Evolutionary conservation across 2,329 filamentous ascomycete genomes (phyloP).

Genomic region (Stagonosporopsis tanaceti): DNA sequence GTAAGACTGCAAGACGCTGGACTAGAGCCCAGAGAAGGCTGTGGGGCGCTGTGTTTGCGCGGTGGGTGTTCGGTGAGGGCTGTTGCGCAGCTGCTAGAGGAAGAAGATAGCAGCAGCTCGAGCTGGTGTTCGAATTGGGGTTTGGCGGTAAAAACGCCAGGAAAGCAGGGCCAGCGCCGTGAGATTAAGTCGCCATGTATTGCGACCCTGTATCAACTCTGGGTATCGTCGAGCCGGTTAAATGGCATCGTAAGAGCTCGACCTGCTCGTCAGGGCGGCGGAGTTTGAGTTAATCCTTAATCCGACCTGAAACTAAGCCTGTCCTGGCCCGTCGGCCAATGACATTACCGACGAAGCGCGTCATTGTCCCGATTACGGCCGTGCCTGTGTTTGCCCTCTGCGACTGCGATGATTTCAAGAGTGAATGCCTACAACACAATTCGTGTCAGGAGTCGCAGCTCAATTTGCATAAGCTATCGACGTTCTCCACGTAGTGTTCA

Average conservation of each 20-base stretch:
- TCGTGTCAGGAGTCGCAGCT: not conserved
- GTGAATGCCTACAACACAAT: not conserved
- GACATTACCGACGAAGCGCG: conserved; percentile 8
- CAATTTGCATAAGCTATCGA: not conserved
- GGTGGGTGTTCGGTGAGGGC: conserved; percentile 24
- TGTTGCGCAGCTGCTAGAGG: conserved; percentile 30
- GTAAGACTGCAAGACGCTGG: conserved; percentile 29
- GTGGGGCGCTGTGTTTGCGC: conserved; percentile 20
- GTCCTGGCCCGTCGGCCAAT: not conserved
- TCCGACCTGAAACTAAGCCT: conserved; percentile 7
- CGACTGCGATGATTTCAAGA: not conserved
- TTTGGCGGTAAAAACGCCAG: conserved; percentile 26
- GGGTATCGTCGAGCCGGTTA: conserved; percentile 7
- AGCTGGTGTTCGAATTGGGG: conserved; percentile 27
- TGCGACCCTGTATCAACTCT: conserved; percentile 27
- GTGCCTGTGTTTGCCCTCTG: not conserved
- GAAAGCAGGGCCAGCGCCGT: conserved; percentile 20
- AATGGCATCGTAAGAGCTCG: conserved; percentile 11
- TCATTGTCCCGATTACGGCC: conserved; percentile 16
- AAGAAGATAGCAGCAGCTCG: conserved; percentile 33
- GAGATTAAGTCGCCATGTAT: conserved; percentile 26
- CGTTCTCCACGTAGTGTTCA: no score
- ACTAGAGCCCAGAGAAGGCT: conserved; percentile 17
- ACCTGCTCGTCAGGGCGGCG: conserved; percentile 6
- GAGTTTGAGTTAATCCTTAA: conserved; percentile 7